These are phyloP conservation scores for Ruellia speciosa DNA, from an alignment of 305 asterid genomes.

Conservation along the genomic window DNA sequence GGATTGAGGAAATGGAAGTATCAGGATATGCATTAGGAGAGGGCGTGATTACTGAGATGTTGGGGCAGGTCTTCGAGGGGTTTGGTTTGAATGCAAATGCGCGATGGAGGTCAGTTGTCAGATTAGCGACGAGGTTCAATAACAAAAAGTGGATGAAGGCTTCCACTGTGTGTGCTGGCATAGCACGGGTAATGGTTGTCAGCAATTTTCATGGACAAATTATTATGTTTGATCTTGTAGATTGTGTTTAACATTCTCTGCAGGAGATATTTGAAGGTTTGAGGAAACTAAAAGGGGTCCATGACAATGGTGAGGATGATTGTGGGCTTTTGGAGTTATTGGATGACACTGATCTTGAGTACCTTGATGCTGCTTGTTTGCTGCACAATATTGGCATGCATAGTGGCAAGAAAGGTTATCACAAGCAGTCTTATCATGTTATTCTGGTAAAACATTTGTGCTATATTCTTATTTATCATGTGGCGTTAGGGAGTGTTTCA, in stretches of 20 bases:
- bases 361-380: constrained; percentile 77
- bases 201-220: constrained; percentile 4
- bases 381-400: constrained; percentile 64
- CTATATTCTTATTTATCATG: constrained; percentile 14
- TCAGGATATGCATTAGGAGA: constrained; percentile 71
- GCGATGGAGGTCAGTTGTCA: constrained; percentile 62
- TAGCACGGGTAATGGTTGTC: constrained; percentile 44
- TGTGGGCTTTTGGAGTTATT: constrained; percentile 24
- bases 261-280: constrained; percentile 68
- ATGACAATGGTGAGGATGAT: constrained; percentile 15
- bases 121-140: constrained; percentile 48
- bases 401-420: constrained; percentile 75
- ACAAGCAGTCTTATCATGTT: constrained; percentile 50
- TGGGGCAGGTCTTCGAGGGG: constrained; percentile 34
- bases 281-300: constrained; percentile 32
- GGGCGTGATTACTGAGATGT: constrained; percentile 65
- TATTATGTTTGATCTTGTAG: constrained; percentile 7
- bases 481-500: constrained; percentile 11
- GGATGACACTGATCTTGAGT: constrained; percentile 62
- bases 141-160: constrained; percentile 57
- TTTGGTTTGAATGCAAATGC: constrained; percentile 52
- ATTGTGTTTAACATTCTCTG: constrained; percentile 23
- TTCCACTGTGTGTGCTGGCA: constrained; percentile 42
- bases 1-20: constrained; percentile 60
- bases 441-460: constrained; percentile 35